phyloP scores from a whole-genome alignment of 2,329 filamentous ascomycete genomes.

The Paraphaeosphaeria minitans region DNA sequence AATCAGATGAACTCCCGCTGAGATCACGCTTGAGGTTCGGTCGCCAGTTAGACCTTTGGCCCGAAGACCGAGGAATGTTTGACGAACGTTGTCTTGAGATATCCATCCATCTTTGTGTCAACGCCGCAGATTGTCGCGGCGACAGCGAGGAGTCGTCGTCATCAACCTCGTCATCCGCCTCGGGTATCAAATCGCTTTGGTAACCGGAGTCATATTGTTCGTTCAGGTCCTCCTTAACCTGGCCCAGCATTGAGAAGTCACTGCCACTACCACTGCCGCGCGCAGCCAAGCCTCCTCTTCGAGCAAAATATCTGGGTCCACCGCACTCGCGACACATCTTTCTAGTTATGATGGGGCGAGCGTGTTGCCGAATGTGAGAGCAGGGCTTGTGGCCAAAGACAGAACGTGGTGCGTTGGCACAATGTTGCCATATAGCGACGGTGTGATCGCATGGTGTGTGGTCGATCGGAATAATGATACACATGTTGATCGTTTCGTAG shows the following conservation, averaged over 20 bases:
- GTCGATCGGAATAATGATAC: constrained; percentile 29
- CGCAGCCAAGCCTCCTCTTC: constrained; percentile 36
- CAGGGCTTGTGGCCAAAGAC: constrained; percentile 20
- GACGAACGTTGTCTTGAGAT: constrained; percentile 14
- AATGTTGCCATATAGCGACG: constrained; percentile 30
- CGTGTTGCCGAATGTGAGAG: constrained; percentile 24
- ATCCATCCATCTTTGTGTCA: constrained; percentile 9
- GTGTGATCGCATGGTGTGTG: constrained; percentile 30
- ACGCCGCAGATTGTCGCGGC: constrained; percentile 19
- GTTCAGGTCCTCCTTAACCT: constrained; percentile 12
- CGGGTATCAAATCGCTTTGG: constrained; percentile 23
- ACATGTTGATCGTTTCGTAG: constrained; percentile 19
- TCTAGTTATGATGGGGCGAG: constrained; percentile 23
- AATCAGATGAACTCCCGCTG: constrained; percentile 6
- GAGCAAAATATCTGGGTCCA: constrained; percentile 27
- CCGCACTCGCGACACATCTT: constrained; percentile 27
- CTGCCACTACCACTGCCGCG: constrained; percentile 24
- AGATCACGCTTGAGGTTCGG: constrained; percentile 34
- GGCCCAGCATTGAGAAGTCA: constrained; percentile 14
- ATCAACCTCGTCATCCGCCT: constrained; percentile 24
- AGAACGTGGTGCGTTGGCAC: constrained; percentile 22
- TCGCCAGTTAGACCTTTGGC: constrained; percentile 27
- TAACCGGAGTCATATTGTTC: constrained; percentile 26
- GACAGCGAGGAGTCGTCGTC: constrained; percentile 21
- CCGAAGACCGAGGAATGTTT: constrained; percentile 18